Conservation (phyloP, 2,329 filamentous ascomycete genomes). For the Ceratocystis eucalypticola region DNA sequence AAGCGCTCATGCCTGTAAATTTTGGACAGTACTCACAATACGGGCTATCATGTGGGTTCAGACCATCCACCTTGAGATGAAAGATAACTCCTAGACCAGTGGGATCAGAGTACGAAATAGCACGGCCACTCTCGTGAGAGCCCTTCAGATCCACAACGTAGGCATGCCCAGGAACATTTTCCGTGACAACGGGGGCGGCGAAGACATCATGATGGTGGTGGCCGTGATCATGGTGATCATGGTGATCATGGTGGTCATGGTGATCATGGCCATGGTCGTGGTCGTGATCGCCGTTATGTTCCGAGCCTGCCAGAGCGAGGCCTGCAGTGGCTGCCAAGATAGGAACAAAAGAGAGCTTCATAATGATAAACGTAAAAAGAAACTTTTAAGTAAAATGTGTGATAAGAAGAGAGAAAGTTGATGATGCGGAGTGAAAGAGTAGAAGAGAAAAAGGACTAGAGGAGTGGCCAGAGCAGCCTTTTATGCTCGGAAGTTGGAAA, state of each 20-base stretch:
- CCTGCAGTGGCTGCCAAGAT: neutral
- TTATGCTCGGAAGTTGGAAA: neutral
- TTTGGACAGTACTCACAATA: conserved; percentile 10
- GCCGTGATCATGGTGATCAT: neutral
- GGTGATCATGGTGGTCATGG: neutral
- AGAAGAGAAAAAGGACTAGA: neutral
- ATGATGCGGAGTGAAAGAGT: neutral
- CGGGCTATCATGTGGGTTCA: conserved; percentile 15
- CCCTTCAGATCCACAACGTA: conserved; percentile 18
- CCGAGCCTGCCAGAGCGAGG: neutral
- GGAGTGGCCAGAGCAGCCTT: neutral
- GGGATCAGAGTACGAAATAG: conserved; percentile 17
- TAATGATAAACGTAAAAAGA: conserved; percentile 5
- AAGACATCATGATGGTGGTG: neutral
- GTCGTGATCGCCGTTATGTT: neutral
- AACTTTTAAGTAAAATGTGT: neutral
- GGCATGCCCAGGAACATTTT: conserved; percentile 11
- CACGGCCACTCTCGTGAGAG: conserved; percentile 5
- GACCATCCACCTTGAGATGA: conserved; percentile 14
- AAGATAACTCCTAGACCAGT: conserved; percentile 18
- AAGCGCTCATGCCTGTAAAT: neutral
- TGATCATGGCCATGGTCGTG: neutral
- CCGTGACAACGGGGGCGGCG: conserved; percentile 5
- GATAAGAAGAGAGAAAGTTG: neutral
- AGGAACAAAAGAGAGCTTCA: conserved; percentile 13